A percentile compares a stretch with the other conserved stretches of the same genome.
These are phyloP conservation scores for Helicocarpus griseus DNA, from an alignment of 2,329 filamentous ascomycete genomes.

Conservation along the genomic window DNA sequence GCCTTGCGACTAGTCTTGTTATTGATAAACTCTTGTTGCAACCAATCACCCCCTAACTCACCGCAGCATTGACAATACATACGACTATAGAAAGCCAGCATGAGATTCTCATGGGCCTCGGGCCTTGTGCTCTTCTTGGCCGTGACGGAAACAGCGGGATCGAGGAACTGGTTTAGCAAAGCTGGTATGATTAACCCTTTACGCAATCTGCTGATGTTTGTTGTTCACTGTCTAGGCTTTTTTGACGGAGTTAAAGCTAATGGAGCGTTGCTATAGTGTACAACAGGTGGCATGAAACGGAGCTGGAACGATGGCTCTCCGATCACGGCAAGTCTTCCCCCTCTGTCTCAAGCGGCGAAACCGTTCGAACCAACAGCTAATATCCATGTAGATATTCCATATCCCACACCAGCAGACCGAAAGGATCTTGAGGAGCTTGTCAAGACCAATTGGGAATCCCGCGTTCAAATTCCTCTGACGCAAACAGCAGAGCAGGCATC, in stretches of 20 bases:
- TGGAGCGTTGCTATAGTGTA: slow-evolving; percentile 53
- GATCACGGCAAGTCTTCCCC: slow-evolving; percentile 51
- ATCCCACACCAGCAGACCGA: slow-evolving; percentile 81
- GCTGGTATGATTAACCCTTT: slow-evolving; percentile 52
- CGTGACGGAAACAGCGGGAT: slow-evolving; percentile 54
- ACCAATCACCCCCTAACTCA: neutral
- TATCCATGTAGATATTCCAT: slow-evolving; percentile 54
- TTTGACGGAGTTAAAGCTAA: slow-evolving; percentile 3
- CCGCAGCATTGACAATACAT: neutral
- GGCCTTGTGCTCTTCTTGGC: slow-evolving; percentile 63
- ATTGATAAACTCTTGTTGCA: neutral
- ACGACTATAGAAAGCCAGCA: slow-evolving; percentile 34
- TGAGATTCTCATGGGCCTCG: slow-evolving; percentile 66
- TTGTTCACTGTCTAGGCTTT: neutral
- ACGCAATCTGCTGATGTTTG: slow-evolving; percentile 1
- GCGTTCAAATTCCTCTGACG: slow-evolving; percentile 65
- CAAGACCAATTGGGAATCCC: slow-evolving; percentile 76
- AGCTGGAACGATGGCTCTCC: slow-evolving; percentile 92
- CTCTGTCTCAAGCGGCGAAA: neutral
- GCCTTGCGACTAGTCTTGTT: neutral
- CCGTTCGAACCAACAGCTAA: neutral
- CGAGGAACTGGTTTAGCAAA: slow-evolving; percentile 78
- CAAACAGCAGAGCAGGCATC: slow-evolving; percentile 67
- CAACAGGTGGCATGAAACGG: slow-evolving; percentile 98
- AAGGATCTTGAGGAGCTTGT: slow-evolving; percentile 92